Conservation (phyloP, 441 rosid genomes). For the Capsella rubella region DNA sequence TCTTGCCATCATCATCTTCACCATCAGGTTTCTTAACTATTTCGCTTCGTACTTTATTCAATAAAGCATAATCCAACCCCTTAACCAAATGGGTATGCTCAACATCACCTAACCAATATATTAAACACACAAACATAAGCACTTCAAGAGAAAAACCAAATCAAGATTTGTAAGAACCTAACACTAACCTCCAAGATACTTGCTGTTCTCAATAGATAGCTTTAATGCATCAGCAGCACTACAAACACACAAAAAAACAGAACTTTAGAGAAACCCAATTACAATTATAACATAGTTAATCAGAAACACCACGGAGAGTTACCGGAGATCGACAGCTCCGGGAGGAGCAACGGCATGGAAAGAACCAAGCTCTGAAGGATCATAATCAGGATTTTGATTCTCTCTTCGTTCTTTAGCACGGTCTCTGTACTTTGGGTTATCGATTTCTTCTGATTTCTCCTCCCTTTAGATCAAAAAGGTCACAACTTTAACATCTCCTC, state of each 20-base stretch:
- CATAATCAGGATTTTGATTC: slow-evolving; percentile 97
- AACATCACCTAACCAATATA: slow-evolving; percentile 70
- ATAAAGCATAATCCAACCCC: slow-evolving; percentile 92
- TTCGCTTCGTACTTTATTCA: slow-evolving; percentile 93
- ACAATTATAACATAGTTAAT: background rate
- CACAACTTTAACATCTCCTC: background rate
- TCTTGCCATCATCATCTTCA: slow-evolving; percentile 67
- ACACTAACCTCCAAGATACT: slow-evolving; percentile 95
- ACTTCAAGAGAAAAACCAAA: background rate
- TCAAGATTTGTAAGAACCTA: background rate
- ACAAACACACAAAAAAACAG: background rate
- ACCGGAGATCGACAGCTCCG: slow-evolving; percentile 74
- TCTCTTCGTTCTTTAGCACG: slow-evolving; percentile 97
- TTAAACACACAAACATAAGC: background rate
- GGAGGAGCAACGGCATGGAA: slow-evolving; percentile 99
- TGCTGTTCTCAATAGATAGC: slow-evolving; percentile 95
- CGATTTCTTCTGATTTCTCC: slow-evolving; percentile 88
- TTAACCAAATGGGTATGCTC: slow-evolving; percentile 99
- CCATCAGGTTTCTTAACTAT: slow-evolving; percentile 88
- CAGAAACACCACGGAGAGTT: background rate
- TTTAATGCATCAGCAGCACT: slow-evolving; percentile 83
- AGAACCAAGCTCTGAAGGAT: slow-evolving; percentile 78
- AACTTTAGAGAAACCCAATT: slow-evolving; percentile 1
- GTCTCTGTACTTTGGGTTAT: slow-evolving; percentile 79
- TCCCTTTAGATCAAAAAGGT: slow-evolving; percentile 54